These are phyloP conservation scores for Musa balbisiana DNA, from an alignment of 202 grass and related monocot species.

Conservation along the genomic window DNA sequence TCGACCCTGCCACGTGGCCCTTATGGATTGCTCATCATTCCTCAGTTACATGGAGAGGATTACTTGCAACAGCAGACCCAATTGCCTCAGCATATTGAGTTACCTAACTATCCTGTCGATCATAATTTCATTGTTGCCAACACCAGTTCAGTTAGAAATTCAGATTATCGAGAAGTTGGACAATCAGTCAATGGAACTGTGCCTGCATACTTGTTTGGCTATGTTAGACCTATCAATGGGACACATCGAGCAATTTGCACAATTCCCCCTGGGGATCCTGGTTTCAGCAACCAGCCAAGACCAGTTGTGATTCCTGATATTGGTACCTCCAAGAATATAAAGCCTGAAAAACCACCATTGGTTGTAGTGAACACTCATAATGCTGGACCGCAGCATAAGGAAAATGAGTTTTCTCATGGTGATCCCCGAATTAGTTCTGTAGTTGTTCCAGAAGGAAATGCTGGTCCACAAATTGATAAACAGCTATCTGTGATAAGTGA, in stretches of 20 bases:
- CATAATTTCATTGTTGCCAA: conserved; percentile 28
- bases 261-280: neutral
- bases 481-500: neutral
- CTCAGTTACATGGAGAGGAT: neutral
- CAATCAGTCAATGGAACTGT: conserved; percentile 27
- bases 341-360: neutral
- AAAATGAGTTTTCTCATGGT: neutral
- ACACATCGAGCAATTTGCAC: neutral
- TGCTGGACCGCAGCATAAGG: neutral
- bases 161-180: conserved; percentile 40
- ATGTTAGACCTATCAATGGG: conserved; percentile 4
- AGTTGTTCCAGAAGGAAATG: neutral
- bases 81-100: conserved; percentile 18
- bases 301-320: neutral
- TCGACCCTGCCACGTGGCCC: neutral
- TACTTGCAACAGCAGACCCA: conserved; percentile 24
- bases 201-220: neutral
- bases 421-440: neutral
- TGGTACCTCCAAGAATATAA: neutral
- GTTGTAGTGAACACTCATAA: neutral
- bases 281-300: neutral
- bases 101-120: conserved; percentile 34
- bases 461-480: neutral
- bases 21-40: neutral
- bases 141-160: conserved; percentile 44